These are phyloP conservation scores for Fraxinus floribunda DNA, from an alignment of 305 asterid species.

Conservation along the genomic window DNA sequence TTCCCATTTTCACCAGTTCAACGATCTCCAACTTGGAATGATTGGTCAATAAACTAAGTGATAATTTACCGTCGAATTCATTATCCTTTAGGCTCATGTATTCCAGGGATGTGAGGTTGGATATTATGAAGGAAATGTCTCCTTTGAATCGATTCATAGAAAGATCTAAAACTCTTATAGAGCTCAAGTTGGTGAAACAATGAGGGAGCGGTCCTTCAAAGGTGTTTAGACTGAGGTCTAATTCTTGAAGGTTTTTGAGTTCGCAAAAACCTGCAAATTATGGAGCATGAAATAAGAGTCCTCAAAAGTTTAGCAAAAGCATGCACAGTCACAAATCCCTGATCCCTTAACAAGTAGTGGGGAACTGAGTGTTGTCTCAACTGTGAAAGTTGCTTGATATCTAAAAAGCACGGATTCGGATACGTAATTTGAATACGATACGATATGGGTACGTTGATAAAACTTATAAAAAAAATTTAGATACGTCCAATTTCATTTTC, in stretches of 20 bases:
- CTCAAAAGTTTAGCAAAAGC: neutral
- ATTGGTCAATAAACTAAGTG: neutral
- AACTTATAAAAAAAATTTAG: neutral
- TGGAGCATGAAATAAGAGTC: neutral
- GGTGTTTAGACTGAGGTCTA: neutral
- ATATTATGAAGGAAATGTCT: slow-evolving; percentile 1
- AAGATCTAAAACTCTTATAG: neutral
- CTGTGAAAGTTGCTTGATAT: neutral
- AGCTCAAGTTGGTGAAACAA: neutral
- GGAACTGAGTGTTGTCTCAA: neutral
- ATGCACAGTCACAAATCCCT: neutral
- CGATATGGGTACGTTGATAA: neutral
- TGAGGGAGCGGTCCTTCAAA: neutral
- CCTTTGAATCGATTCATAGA: slow-evolving; percentile 1
- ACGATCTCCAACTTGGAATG: slow-evolving; percentile 6
- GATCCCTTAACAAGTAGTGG: neutral
- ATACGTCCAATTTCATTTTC: neutral
- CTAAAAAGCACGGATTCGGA: neutral
- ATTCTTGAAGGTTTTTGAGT: neutral
- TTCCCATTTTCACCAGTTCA: neutral
- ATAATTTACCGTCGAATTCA: slow-evolving; percentile 1
- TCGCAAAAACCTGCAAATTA: neutral
- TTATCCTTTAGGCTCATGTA: neutral
- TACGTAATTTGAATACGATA: neutral
- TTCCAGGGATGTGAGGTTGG: neutral